phyloP scores from a whole-genome alignment of 1,284 basidiomycete species.

The Gymnopus androsaceus region DNA sequence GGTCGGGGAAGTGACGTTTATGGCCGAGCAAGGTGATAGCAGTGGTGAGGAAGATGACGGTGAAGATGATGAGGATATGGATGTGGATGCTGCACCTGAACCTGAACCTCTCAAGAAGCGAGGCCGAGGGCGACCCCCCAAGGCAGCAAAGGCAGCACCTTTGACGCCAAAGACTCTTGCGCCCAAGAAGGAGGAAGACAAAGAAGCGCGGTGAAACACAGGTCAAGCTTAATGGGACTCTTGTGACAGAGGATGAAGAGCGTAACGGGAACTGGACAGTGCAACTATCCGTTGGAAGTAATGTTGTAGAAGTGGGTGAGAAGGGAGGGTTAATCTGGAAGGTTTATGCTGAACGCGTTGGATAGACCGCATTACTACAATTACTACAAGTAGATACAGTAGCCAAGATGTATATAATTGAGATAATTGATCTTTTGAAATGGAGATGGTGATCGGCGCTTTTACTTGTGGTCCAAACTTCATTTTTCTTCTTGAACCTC shows the following conservation, averaged over 20 bases:
- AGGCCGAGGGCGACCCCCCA: conserved; percentile 35
- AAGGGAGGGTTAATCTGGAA: conserved; percentile 66
- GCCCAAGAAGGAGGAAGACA: conserved; percentile 36
- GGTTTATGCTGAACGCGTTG: conserved; percentile 56
- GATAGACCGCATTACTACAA: neutral
- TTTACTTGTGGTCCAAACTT: neutral
- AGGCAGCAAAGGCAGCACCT: conserved; percentile 35
- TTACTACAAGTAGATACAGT: neutral
- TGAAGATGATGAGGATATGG: conserved; percentile 43
- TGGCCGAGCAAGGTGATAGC: conserved; percentile 49
- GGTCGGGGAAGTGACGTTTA: conserved; percentile 54
- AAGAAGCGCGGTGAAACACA: conserved; percentile 50
- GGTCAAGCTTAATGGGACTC: conserved; percentile 51
- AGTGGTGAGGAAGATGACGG: conserved; percentile 50
- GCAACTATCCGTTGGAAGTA: conserved; percentile 52
- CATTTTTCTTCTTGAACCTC: too few species aligned
- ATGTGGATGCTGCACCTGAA: conserved; percentile 32
- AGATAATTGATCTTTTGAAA: too few species aligned
- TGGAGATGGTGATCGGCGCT: too few species aligned
- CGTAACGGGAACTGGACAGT: conserved; percentile 55
- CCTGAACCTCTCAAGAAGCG: conserved; percentile 40
- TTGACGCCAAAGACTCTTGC: conserved; percentile 30
- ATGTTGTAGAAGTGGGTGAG: conserved; percentile 69
- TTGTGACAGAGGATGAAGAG: conserved; percentile 43
- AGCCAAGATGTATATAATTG: too few species aligned